These are phyloP conservation scores for Cardamine resedifolia DNA, from an alignment of 345 rosid genomes.

Conservation along the genomic window DNA sequence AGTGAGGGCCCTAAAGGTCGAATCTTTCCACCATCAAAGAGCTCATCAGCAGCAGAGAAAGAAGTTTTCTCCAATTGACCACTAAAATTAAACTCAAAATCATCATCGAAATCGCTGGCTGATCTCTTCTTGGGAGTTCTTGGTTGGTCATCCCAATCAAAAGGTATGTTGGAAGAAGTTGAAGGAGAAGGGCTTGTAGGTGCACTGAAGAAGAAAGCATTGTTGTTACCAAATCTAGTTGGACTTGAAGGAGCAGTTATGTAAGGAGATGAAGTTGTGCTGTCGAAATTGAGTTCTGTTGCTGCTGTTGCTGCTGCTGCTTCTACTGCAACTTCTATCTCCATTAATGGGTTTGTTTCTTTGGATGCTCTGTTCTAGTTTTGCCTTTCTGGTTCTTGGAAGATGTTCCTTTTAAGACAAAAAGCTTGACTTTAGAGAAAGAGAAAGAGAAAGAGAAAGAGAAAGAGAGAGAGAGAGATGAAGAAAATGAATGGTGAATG, in stretches of 20 bases:
- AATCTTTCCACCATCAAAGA: constrained; percentile 86
- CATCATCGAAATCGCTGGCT: constrained; percentile 41
- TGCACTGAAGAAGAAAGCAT: constrained; percentile 50
- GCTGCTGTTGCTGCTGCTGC: constrained; percentile 43
- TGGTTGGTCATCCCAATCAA: constrained; percentile 24
- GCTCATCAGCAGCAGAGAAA: constrained; percentile 85
- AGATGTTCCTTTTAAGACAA: constrained; percentile 27
- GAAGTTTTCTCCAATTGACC: constrained; percentile 60
- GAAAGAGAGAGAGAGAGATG: constrained; percentile 18
- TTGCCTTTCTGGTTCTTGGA: constrained; percentile 31
- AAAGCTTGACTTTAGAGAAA: constrained; percentile 27
- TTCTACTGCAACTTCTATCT: constrained; percentile 50
- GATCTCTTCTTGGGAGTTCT: constrained; percentile 30
- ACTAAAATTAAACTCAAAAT: constrained; percentile 80
- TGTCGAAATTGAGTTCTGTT: constrained; percentile 73
- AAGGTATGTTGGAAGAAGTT: constrained; percentile 32
- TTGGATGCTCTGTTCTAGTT: constrained; percentile 19
- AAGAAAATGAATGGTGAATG: constrained; percentile 18
- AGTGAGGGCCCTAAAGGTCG: constrained; percentile 56
- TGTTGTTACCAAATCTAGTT: constrained; percentile 58
- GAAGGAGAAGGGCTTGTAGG: constrained; percentile 67
- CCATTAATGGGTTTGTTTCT: constrained; percentile 35
- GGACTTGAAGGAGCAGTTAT: constrained; percentile 99
- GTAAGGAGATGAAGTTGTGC: constrained; percentile 82
- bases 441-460: constrained; percentile 20